Conservation (phyloP, 2,329 filamentous ascomycete species). For the Pseudonectria buxi region DNA sequence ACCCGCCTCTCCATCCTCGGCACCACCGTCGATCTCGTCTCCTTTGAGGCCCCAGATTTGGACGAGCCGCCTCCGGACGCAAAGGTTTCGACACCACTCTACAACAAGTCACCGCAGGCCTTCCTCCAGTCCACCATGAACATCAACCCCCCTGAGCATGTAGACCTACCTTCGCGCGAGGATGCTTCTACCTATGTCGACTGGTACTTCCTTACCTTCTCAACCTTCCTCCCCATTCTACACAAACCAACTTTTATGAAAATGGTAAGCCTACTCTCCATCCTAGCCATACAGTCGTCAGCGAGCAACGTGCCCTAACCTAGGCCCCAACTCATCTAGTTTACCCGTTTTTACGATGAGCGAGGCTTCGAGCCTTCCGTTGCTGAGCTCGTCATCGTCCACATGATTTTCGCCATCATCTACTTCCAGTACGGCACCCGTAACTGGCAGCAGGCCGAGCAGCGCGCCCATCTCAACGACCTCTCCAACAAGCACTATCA, state of each 20-base stretch:
- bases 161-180: conserved; percentile 55
- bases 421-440: conserved; percentile 70
- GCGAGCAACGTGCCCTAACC: not conserved
- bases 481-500: conserved; percentile 74
- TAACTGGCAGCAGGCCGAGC: conserved; percentile 51
- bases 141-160: conserved; percentile 48
- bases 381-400: conserved; percentile 62
- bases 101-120: conserved; percentile 66
- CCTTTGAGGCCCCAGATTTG: conserved; percentile 60
- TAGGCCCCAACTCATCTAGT: conserved; percentile 28
- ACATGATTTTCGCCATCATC: conserved; percentile 75
- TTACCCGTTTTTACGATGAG: conserved; percentile 64
- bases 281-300: not conserved
- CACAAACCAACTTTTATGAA: conserved; percentile 68
- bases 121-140: conserved; percentile 61
- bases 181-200: conserved; percentile 63
- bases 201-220: conserved; percentile 69
- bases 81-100: conserved; percentile 39
- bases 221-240: conserved; percentile 67
- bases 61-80: conserved; percentile 45
- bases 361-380: conserved; percentile 52
- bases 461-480: conserved; percentile 50
- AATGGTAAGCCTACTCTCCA: conserved; percentile 43
- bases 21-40: conserved; percentile 70
- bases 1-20: conserved; percentile 73